Conservation (phyloP, 75 land plant genomes). For the Selaginella tamariscina region DNA sequence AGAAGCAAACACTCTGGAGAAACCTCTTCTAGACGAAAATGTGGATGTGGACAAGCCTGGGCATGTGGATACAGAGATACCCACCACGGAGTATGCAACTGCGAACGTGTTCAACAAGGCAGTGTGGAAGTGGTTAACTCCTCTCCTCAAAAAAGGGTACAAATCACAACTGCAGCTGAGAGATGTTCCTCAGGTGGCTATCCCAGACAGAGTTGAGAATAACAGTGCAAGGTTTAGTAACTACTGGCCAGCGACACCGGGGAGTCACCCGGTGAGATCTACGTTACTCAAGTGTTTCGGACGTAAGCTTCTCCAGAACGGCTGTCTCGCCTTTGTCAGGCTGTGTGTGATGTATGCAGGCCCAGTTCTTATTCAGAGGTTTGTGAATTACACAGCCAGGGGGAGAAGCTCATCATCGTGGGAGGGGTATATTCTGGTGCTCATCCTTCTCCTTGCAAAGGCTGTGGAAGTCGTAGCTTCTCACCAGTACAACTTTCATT, state of each 20-base stretch:
- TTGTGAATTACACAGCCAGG: slow-evolving; percentile 35
- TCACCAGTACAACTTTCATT: slow-evolving; percentile 31
- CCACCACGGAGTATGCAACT: slow-evolving; percentile 19
- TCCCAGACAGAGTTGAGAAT: slow-evolving; percentile 37
- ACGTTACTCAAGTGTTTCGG: slow-evolving; percentile 35
- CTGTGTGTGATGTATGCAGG: slow-evolving; percentile 54
- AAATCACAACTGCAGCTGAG: slow-evolving; percentile 31
- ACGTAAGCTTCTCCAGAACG: slow-evolving; percentile 16
- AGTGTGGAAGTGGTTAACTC: slow-evolving; percentile 59
- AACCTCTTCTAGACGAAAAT: slow-evolving; percentile 7
- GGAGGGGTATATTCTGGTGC: slow-evolving; percentile 21
- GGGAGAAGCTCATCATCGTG: background rate
- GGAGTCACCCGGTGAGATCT: slow-evolving; percentile 15
- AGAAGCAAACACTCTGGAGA: background rate
- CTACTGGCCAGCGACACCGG: slow-evolving; percentile 21
- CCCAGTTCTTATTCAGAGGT: slow-evolving; percentile 52
- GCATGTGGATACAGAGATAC: background rate
- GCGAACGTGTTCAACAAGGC: slow-evolving; percentile 40
- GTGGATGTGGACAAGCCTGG: background rate
- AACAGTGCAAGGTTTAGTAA: slow-evolving; percentile 26
- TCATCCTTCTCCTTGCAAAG: slow-evolving; percentile 23
- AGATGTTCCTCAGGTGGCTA: slow-evolving; percentile 47
- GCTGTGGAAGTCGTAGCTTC: slow-evolving; percentile 27
- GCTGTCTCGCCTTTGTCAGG: slow-evolving; percentile 32
- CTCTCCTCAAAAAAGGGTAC: slow-evolving; percentile 42